Evolutionary conservation across 2,329 filamentous ascomycete genomes (phyloP).

Genomic region (Calonectria naviculata): DNA sequence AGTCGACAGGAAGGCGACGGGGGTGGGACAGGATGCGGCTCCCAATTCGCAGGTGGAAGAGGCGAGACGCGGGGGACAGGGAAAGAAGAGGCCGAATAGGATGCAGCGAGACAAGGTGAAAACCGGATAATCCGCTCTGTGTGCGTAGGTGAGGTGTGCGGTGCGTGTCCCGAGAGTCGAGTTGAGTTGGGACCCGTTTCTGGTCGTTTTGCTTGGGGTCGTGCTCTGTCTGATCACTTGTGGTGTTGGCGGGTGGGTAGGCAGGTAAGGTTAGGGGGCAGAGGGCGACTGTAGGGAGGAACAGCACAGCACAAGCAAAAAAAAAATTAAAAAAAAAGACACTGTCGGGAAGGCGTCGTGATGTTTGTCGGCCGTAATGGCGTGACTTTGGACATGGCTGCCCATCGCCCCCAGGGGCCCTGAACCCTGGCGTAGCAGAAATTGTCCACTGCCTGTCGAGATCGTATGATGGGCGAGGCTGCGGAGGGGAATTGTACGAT

Average conservation of each 20-base stretch:
- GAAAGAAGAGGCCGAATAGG: constrained; percentile 15
- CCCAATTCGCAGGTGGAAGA: constrained; percentile 37
- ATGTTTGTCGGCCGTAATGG: constrained; percentile 43
- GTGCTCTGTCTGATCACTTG: background rate
- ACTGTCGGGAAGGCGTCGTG: constrained; percentile 37
- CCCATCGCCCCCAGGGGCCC: constrained; percentile 37
- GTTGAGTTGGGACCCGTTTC: constrained; percentile 10
- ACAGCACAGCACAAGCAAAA: constrained; percentile 17
- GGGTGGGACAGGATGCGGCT: constrained; percentile 38
- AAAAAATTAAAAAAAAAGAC: constrained; percentile 23
- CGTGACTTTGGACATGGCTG: constrained; percentile 43
- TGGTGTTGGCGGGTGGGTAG: constrained; percentile 2
- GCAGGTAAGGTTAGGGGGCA: constrained; percentile 4
- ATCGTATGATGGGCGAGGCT: constrained; percentile 55
- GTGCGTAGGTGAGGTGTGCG: constrained; percentile 1
- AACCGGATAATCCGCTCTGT: constrained; percentile 13
- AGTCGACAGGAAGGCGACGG: constrained; percentile 35
- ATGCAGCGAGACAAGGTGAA: constrained; percentile 5
- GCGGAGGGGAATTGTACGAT: constrained; percentile 47
- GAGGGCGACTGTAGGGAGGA: constrained; percentile 9
- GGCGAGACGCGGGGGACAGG: constrained; percentile 32
- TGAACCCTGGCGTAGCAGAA: constrained; percentile 43
- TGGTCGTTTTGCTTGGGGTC: background rate
- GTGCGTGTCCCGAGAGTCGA: constrained; percentile 14
- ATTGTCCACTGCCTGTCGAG: constrained; percentile 39